A percentile compares a stretch with the other conserved stretches of the same genome.
These are phyloP conservation scores for Aphanocladium album DNA, from an alignment of 2,329 filamentous ascomycete species.

Conservation along the genomic window DNA sequence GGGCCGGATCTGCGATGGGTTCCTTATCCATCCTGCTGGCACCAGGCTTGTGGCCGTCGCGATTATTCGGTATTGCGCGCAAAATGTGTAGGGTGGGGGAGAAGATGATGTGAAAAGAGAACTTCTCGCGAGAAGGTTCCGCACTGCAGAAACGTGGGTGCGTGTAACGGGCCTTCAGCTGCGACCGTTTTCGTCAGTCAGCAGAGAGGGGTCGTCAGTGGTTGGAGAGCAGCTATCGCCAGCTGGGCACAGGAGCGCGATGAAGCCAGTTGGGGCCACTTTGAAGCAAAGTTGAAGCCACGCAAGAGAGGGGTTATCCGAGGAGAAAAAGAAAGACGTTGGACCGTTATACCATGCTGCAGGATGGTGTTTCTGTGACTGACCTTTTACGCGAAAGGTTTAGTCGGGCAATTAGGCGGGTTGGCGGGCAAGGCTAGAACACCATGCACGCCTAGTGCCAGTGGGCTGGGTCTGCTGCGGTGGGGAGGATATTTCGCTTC, in stretches of 20 bases:
- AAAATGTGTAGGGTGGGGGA: background rate
- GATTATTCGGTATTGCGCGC: background rate
- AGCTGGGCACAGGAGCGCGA: background rate
- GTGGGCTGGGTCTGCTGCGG: background rate
- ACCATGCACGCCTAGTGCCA: background rate
- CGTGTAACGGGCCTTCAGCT: background rate
- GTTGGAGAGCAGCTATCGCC: background rate
- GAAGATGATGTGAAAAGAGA: background rate
- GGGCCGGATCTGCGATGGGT: background rate
- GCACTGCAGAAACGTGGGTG: background rate
- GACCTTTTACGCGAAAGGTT: background rate
- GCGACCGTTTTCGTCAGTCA: background rate
- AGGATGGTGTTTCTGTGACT: background rate
- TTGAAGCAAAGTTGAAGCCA: background rate
- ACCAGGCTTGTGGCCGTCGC: background rate
- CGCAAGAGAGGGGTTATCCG: background rate
- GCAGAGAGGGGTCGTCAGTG: background rate
- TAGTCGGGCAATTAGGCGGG: background rate
- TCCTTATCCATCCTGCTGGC: background rate
- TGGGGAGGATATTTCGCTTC: background rate
- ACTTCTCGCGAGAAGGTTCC: background rate
- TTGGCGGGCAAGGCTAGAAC: background rate
- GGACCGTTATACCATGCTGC: background rate
- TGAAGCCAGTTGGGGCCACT: background rate
- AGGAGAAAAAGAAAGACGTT: background rate